phyloP scores from a whole-genome alignment of 306 rosid genomes.

The Quercus mongolica region DNA sequence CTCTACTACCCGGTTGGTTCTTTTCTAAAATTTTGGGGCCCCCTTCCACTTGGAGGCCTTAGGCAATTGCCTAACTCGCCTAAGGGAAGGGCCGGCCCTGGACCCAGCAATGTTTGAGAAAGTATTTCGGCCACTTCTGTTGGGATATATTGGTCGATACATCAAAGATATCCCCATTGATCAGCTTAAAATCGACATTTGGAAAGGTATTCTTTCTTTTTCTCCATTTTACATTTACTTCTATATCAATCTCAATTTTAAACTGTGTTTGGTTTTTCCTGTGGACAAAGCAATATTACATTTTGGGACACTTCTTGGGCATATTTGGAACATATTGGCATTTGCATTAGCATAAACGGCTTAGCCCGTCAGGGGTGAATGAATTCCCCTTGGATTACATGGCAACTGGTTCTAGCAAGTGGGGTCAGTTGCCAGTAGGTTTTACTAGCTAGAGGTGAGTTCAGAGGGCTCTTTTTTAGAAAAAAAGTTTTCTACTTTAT shows the following conservation, averaged over 20 bases:
- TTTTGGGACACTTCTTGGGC: neutral
- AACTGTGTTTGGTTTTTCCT: neutral
- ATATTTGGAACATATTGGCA: neutral
- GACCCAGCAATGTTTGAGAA: conserved; percentile 70
- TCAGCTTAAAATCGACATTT: conserved; percentile 77
- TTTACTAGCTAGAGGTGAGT: too few species aligned
- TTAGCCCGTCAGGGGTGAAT: neutral
- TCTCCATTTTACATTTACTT: neutral
- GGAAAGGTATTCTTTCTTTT: conserved; percentile 52
- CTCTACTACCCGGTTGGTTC: too few species aligned
- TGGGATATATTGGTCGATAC: conserved; percentile 77
- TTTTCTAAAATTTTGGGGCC: too few species aligned
- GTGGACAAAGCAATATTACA: neutral
- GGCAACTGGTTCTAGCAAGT: too few species aligned
- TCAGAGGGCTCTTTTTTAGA: too few species aligned
- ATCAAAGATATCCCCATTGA: conserved; percentile 82
- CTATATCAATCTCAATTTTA: neutral
- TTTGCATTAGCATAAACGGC: neutral
- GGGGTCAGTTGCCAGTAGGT: too few species aligned
- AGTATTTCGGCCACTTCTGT: conserved; percentile 69
- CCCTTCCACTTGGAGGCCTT: too few species aligned
- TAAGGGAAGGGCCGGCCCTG: too few species aligned
- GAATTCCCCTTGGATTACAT: too few species aligned
- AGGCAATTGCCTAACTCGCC: too few species aligned
- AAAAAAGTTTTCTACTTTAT: too few species aligned